These are phyloP conservation scores for Leishmania gerbilli DNA, from an alignment of 208 protist species.

Conservation along the genomic window DNA sequence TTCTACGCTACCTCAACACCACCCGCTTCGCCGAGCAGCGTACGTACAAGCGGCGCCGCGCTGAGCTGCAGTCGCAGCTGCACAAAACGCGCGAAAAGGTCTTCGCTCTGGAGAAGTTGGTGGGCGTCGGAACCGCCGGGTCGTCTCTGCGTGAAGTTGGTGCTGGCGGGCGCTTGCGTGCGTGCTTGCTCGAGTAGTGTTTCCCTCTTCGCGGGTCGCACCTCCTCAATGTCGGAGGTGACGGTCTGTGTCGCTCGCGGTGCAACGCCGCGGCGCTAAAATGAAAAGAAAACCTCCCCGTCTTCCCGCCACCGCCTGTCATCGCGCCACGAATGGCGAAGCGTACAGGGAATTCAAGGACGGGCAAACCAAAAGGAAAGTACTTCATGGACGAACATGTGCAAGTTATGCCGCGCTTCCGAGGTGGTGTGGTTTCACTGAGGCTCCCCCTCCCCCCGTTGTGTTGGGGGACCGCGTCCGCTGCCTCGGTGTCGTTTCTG, in stretches of 20 bases:
- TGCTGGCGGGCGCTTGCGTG: neutral
- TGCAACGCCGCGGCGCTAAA: neutral
- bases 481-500: neutral
- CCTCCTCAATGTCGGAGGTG: neutral
- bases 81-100: constrained; percentile 35
- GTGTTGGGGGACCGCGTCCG: neutral
- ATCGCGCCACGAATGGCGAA: neutral
- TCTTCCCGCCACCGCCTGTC: neutral
- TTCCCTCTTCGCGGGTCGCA: neutral
- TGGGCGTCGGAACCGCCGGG: constrained; percentile 9
- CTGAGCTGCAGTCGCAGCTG: constrained; percentile 24
- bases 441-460: neutral
- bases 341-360: neutral
- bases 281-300: neutral
- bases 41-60: constrained; percentile 29
- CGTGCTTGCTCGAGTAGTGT: constrained; percentile 8
- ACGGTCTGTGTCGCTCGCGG: neutral
- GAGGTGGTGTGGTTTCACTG: neutral
- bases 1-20: constrained; percentile 35
- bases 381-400: neutral
- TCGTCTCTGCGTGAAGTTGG: neutral
- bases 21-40: constrained; percentile 43
- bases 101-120: constrained; percentile 35
- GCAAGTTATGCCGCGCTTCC: neutral
- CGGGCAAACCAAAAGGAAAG: neutral